Base-by-base conservation (phyloP, 305 asterid genomes). In the Galium porrigens region DNA sequence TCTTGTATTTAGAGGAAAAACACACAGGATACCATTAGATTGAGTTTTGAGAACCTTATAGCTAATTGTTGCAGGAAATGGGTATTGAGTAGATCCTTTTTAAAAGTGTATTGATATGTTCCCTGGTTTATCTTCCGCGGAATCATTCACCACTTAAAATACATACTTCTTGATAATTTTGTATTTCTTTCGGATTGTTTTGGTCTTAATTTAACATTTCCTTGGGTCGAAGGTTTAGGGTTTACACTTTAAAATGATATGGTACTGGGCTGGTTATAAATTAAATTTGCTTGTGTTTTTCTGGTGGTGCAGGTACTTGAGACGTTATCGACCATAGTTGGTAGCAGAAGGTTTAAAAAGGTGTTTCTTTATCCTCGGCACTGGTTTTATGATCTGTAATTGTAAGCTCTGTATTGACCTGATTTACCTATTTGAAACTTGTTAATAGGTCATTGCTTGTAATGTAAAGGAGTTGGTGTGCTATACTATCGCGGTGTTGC, bases 401-500 rank as follows among this genome's bases (percentile, higher is more conserved):
- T 72, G 57, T 64, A 25, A 48, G 22, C 22, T 69, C 37, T 55
- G 36, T 57, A 41, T 68, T 71, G 68, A 70, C 71, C 51, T 66
- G 71, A 12, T 67, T 36, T 11, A 57, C 60, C 70, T 44, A 69
- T 37, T 54, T 69, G 46, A 74, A 49, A 53, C 69, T 36, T 77
- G 54, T 39, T 1, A 64, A 37, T 67, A 92, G 98, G 86, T 83
- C 69, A 76, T 91, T 62, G 78, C 69, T 73, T 75, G 77, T 78
- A 86, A 85, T 80, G 78, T 85, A 71, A 81, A 85, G 77, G 98
- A 91, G 79, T 78, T 91, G 72, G 94, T 81, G 62, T 89, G 88
- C 81, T 84, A 80, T 77, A 87, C 88, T 34, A 80, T 91, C 69
- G 89, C 94, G 70, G 89, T 88, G 79, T 86, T 88, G 74, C 96